Evolutionary conservation across 768 basidiomycete species (phyloP), one percentile per base, ranked within the genome.

Genomic region (Lyophyllum decastes): DNA sequence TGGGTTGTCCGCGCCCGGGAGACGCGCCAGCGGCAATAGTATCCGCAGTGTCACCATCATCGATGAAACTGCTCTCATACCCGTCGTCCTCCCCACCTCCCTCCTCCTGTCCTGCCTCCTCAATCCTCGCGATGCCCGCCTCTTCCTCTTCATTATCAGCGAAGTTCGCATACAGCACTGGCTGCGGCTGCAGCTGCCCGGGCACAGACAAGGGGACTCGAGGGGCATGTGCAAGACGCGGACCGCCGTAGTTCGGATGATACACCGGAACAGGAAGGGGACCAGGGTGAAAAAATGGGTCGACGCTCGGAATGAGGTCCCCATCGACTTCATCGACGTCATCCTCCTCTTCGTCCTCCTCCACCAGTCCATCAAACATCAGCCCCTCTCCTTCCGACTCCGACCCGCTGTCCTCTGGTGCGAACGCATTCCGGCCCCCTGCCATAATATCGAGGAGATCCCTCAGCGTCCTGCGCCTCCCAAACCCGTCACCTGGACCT

Each of bases 31-130:
- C 47, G 7, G 47, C 52, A 12, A n/a, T 47, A n/a, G 41, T 19
- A 2, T 26, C 16, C 25, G 30, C 55, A 30, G 64, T 70, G 17
- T 73, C 73, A 24, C 61, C 72, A 43, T 85, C 84, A 41, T 84
- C 83, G 49, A 86, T 84, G 62, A 86, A 86, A 66, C 83, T 83
- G 60, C 76, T 75, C 58, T 81, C 81, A 49, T 83, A 84, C 12
- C 67, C 76, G 17, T 72, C 77, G 0, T 77, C 76, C 2, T 63
- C 75, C 4, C 67, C 67, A 3, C 61, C 70, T 30, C 49, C 57
- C 24, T 58, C 62, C n/a, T 48, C 51, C n/a, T 56, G 52, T 47
- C 52, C 46, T 61, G 58, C 55, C 22, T 55, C 68, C 52, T 60
- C 60, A 49, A 47, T 47, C 27, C 35, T 54, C 17, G 48, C 63